Percentiles rank a stretch among this genome's conserved stretches.
phyloP scores from a whole-genome alignment of 768 basidiomycete species.

The Pisolithus microcarpus region DNA sequence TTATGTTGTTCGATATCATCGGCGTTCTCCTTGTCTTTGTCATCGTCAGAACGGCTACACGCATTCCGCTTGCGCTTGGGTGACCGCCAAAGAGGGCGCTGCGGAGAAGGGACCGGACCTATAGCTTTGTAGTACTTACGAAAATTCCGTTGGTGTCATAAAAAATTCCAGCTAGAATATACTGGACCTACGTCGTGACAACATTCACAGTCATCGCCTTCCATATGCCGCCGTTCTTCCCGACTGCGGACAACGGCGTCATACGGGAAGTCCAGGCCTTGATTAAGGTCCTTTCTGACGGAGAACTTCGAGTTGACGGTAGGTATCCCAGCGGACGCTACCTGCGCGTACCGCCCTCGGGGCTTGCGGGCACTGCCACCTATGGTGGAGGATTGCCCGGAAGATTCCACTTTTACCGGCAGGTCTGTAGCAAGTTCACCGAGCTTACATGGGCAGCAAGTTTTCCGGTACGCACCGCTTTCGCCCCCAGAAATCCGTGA shows the following conservation, averaged over 20 bases:
- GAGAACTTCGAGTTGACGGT: conserved; percentile 61
- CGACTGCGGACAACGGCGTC: conserved; percentile 71
- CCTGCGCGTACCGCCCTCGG: conserved; percentile 50
- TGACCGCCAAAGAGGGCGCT: conserved; percentile 71
- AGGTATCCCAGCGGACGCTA: conserved; percentile 26
- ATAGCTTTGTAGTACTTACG: conserved; percentile 75
- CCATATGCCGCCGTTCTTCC: conserved; percentile 55
- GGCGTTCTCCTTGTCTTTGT: conserved; percentile 24
- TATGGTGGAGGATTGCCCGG: conserved; percentile 1
- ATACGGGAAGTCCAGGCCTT: conserved; percentile 59
- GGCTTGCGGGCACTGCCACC: conserved; percentile 38
- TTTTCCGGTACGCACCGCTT: conserved; percentile 9
- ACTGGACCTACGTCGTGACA: conserved; percentile 58
- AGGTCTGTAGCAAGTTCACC: conserved; percentile 7
- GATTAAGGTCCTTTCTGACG: conserved; percentile 60
- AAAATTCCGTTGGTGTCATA: background rate
- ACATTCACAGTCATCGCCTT: conserved; percentile 75
- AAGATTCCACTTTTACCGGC: conserved; percentile 8
- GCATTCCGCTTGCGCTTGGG: conserved; percentile 29
- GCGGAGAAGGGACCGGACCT: conserved; percentile 63
- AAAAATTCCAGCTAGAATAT: background rate
- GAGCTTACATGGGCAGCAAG: background rate
- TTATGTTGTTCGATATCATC: conserved; percentile 46
- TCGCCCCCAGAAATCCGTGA: background rate
- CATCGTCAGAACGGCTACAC: background rate